Evolutionary conservation across 2,329 filamentous ascomycete species (phyloP), one percentile per base, ranked within the genome.

Genomic region (Beauveria varroae): DNA sequence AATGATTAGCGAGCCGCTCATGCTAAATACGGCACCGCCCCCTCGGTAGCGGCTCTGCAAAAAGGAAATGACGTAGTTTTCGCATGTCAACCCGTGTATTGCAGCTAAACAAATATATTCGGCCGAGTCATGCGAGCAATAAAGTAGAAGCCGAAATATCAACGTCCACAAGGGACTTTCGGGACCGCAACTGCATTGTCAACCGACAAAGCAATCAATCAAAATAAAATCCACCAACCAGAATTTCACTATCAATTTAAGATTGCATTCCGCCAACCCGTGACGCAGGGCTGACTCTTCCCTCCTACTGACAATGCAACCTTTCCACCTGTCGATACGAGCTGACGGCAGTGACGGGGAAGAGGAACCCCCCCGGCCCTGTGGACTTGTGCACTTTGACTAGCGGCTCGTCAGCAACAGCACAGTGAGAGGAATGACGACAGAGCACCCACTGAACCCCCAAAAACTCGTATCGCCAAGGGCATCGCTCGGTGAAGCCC

Each of bases 401-500:
- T 56, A 56, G 53, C 53, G 12, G 34, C 34, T 37, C 34, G 6
- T 37, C 44, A 24, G 26, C 28, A 28, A 5, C 16, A 18, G 8
- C 6, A 24, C 5, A 26, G 10, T 3, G 6, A 3, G 5, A n/a
- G 16, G 7, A 58, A 51, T 50, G 47, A 51, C 57, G 34, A 59
- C 55, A 59, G 49, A 26, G 46, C 46, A 18, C 46, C 46, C 30
- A 51, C 34, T 16, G n/a, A 26, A 30, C 56, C 53, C 53, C 53
- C 40, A 18, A 37, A 20, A 57, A 9, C 55, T 57, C 55, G 55
- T 57, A 57, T 57, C 30, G 22, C 34, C 55, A 58, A 51, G 56
- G 56, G 22, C 22, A 28, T 51, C 34, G 44, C 56, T 43, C 14
- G 8, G 34, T 8, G 8, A 20, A 26, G 54, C 3, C 55, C 44